A percentile compares a stretch with the other conserved stretches of the same genome.
These are phyloP conservation scores for Curvularia eragrostidis DNA, from an alignment of 2,329 filamentous ascomycete genomes.

Conservation along the genomic window DNA sequence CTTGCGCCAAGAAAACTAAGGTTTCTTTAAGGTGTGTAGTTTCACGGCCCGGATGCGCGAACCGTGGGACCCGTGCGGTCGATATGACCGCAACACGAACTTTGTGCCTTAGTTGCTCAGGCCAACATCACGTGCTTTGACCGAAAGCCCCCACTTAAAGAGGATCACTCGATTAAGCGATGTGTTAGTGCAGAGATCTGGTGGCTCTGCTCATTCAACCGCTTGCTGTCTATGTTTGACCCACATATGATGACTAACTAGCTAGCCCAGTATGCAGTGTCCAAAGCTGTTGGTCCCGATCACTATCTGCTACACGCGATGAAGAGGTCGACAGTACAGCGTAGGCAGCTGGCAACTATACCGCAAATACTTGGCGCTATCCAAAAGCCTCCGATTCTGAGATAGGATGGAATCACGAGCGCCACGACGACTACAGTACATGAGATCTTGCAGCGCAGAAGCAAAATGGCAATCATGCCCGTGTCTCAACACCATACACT, in stretches of 20 bases:
- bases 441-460: neutral
- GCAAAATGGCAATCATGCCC: neutral
- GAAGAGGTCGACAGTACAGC: neutral
- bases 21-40: neutral
- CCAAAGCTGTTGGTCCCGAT: neutral
- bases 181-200: neutral
- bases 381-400: neutral
- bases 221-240: neutral
- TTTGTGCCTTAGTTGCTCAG: neutral
- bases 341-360: neutral
- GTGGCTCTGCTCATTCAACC: neutral
- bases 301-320: neutral
- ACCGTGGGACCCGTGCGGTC: constrained; percentile 4
- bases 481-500: neutral
- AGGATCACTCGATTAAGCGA: neutral
- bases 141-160: neutral
- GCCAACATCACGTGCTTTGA: neutral
- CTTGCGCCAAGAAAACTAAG: neutral
- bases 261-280: neutral
- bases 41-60: constrained; percentile 2
- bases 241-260: neutral
- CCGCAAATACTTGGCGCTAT: neutral
- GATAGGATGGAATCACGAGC: neutral
- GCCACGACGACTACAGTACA: neutral
- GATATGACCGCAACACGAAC: neutral